These are phyloP conservation scores for Talaromyces proteolyticus DNA, from an alignment of 495 filamentous ascomycete species.

Conservation along the genomic window DNA sequence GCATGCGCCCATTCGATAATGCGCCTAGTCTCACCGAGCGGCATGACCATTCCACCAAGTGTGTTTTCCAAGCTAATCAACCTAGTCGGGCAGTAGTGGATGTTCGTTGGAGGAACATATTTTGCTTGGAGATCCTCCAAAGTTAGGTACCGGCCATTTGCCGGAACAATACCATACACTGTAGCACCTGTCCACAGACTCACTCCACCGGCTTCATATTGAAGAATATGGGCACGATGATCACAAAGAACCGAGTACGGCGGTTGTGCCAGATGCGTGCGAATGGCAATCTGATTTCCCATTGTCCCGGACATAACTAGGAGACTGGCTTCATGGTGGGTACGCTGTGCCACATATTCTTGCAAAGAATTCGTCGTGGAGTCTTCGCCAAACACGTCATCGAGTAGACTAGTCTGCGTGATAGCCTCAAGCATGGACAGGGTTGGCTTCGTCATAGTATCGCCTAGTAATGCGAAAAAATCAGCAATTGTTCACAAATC, in stretches of 20 bases:
- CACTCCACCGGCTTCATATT: conserved; percentile 46
- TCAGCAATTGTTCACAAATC: background rate
- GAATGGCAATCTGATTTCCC: conserved; percentile 54
- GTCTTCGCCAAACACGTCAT: conserved; percentile 74
- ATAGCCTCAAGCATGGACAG: conserved; percentile 60
- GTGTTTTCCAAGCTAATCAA: conserved; percentile 87
- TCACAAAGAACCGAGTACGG: conserved; percentile 46
- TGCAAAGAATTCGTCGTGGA: conserved; percentile 62
- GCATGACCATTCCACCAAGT: conserved; percentile 71
- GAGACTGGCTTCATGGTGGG: conserved; percentile 61
- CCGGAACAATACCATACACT: conserved; percentile 29
- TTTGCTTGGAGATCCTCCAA: conserved; percentile 64
- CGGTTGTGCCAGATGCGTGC: conserved; percentile 41
- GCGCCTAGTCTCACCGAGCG: conserved; percentile 57
- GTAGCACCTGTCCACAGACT: conserved; percentile 40
- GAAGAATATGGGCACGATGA: conserved; percentile 39
- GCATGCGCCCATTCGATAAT: conserved; percentile 67
- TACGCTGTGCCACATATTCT: conserved; percentile 54
- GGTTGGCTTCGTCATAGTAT: conserved; percentile 72
- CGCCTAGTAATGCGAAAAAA: conserved; percentile 33
- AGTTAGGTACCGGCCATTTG: conserved; percentile 69
- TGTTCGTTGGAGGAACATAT: conserved; percentile 31
- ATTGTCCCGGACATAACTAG: conserved; percentile 88
- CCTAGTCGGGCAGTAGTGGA: conserved; percentile 58
- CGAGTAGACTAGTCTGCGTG: conserved; percentile 41